phyloP scores from a whole-genome alignment of 1,284 basidiomycete genomes.

The Clitocybe nebularis region DNA sequence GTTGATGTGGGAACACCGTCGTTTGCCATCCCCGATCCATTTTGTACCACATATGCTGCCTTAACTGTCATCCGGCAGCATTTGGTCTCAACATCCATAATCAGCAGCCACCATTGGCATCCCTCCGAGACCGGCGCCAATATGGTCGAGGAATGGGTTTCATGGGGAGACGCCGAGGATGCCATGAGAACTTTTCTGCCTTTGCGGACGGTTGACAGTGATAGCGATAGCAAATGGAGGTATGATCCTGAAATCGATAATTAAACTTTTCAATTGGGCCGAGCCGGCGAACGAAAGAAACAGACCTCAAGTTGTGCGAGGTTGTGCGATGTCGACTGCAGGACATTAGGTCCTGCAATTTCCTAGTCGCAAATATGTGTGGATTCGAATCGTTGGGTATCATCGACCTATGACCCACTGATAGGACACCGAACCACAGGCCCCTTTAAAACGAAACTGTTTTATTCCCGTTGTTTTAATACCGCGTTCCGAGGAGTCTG shows the following conservation, averaged over 20 bases:
- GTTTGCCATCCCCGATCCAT: slow-evolving; percentile 4
- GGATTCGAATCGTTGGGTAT: neutral
- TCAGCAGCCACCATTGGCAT: slow-evolving; percentile 5
- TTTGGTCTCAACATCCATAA: slow-evolving; percentile 12
- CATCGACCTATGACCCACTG: neutral
- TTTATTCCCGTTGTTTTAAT: slow-evolving; percentile 2
- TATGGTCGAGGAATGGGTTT: slow-evolving; percentile 1
- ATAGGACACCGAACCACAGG: slow-evolving; percentile 10
- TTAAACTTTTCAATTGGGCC: too few relatives aligned
- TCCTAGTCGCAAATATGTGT: slow-evolving; percentile 12
- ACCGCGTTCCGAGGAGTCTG: slow-evolving; percentile 5
- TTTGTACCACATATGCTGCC: slow-evolving; percentile 10
- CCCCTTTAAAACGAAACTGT: slow-evolving; percentile 9
- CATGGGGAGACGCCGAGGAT: slow-evolving; percentile 4
- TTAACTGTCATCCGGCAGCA: slow-evolving; percentile 7
- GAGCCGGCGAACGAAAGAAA: too few relatives aligned
- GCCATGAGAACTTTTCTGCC: slow-evolving; percentile 1
- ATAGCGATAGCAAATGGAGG: slow-evolving; percentile 8
- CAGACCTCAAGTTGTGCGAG: too few relatives aligned
- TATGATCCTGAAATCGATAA: slow-evolving; percentile 5
- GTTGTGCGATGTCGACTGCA: slow-evolving; percentile 11
- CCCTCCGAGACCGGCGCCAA: neutral
- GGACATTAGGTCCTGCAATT: slow-evolving; percentile 12
- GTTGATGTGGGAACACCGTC: slow-evolving; percentile 9
- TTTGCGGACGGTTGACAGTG: neutral